Evolutionary conservation across 352 stramenopile genomes (phyloP).

Genomic region (Elongisporangium senticosum): DNA sequence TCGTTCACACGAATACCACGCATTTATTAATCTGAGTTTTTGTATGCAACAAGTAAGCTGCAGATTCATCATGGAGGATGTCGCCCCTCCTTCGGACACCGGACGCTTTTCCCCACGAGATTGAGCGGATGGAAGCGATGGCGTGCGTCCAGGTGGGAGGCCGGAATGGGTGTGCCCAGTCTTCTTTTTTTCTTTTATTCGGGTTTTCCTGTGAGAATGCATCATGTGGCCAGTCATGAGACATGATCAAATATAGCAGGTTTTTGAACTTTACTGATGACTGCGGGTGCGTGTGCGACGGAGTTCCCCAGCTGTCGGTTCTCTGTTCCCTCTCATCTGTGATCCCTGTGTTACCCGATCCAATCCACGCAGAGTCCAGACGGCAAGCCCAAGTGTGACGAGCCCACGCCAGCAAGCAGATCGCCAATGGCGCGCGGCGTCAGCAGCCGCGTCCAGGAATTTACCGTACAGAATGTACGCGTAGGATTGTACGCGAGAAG

Average conservation of each 20-base stretch:
- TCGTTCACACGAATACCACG: neutral
- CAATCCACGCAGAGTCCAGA: neutral
- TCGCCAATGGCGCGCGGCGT: neutral
- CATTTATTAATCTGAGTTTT: neutral
- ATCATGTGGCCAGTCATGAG: neutral
- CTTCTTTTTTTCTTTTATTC: constrained; percentile 1
- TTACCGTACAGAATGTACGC: neutral
- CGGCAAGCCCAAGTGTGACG: neutral
- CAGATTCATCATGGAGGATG: neutral
- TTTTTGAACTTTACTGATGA: neutral
- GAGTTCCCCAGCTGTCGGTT: neutral
- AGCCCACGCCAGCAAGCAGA: neutral
- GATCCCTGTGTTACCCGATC: neutral
- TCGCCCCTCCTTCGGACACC: neutral
- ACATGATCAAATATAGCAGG: neutral
- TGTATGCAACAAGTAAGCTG: constrained; percentile 1
- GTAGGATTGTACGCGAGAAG: neutral
- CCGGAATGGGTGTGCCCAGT: neutral
- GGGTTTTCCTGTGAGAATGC: neutral
- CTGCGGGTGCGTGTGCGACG: neutral
- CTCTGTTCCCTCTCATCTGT: neutral
- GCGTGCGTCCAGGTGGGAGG: neutral
- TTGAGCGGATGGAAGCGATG: neutral
- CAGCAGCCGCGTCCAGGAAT: neutral
- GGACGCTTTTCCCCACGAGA: neutral